Evolutionary conservation across 495 filamentous ascomycete genomes (phyloP).

Genomic region (Hyaloscypha finlandica): DNA sequence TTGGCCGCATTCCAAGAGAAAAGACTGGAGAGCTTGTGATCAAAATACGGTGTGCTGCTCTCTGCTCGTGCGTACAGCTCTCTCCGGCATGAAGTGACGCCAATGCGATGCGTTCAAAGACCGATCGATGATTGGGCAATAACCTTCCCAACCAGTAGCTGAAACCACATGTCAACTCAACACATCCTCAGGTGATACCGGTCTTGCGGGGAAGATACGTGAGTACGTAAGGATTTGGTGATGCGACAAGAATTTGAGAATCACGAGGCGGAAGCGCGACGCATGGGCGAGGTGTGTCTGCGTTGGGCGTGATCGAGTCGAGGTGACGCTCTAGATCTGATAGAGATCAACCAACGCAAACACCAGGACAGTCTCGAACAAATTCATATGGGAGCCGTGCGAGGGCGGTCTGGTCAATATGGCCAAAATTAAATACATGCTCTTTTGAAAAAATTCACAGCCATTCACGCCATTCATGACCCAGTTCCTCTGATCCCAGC

Average conservation of each 20-base stretch:
- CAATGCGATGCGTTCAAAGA: conserved; percentile 15
- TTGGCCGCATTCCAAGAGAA: conserved; percentile 24
- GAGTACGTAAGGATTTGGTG: conserved; percentile 14
- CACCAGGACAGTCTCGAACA: neutral
- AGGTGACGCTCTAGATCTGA: neutral
- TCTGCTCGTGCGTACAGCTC: conserved; percentile 14
- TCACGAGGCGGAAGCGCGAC: neutral
- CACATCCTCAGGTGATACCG: neutral
- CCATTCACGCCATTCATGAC: neutral
- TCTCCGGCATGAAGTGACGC: conserved; percentile 15
- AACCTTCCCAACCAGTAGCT: conserved; percentile 3
- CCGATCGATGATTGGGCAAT: conserved; percentile 8
- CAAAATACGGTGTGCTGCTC: conserved; percentile 29
- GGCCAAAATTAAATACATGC: neutral
- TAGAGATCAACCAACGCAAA: neutral
- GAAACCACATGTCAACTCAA: conserved; percentile 9
- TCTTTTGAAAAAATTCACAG: neutral
- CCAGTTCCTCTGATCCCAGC: neutral
- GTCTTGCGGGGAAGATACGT: conserved; percentile 15
- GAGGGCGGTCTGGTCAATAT: neutral
- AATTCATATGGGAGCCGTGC: neutral
- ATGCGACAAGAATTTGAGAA: neutral
- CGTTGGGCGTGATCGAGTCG: neutral
- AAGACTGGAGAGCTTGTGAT: conserved; percentile 26
- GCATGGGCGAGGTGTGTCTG: neutral